Percentiles rank a stretch among this genome's conserved stretches.
phyloP scores from a whole-genome alignment of 306 rosid species.

The Glycine latifolia region DNA sequence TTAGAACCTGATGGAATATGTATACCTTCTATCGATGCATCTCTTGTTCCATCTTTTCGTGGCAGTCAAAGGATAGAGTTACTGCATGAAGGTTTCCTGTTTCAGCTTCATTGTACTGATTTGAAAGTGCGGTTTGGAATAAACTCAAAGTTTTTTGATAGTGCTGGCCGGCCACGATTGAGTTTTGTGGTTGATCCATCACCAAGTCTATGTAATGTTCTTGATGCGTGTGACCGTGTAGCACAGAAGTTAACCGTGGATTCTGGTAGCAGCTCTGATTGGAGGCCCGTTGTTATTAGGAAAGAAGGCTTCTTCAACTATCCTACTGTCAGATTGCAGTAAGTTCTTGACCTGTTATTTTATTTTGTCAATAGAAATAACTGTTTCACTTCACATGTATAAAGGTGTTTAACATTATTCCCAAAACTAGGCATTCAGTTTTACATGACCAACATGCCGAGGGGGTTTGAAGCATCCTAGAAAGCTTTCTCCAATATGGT shows the following conservation, averaged over 20 bases:
- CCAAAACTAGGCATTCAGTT: constrained; percentile 18
- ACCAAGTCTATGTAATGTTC: constrained; percentile 72
- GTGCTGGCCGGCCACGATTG: constrained; percentile 76
- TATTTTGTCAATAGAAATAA: constrained; percentile 29
- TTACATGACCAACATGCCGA: neutral
- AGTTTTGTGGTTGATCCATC: constrained; percentile 75
- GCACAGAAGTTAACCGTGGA: constrained; percentile 63
- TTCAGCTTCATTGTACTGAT: constrained; percentile 69
- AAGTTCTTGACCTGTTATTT: constrained; percentile 55
- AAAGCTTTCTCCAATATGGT: constrained; percentile 1
- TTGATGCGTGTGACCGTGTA: constrained; percentile 74
- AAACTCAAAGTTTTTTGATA: constrained; percentile 70
- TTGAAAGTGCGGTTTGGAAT: constrained; percentile 91
- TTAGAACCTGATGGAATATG: constrained; percentile 65
- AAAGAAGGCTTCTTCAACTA: constrained; percentile 74
- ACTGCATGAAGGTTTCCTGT: constrained; percentile 64
- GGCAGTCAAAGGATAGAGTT: constrained; percentile 80
- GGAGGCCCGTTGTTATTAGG: constrained; percentile 80
- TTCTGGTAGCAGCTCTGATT: constrained; percentile 75
- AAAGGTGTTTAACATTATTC: neutral
- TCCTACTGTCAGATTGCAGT: constrained; percentile 90
- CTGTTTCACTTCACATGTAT: constrained; percentile 13
- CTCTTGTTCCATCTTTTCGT: constrained; percentile 54
- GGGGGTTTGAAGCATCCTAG: constrained; percentile 23
- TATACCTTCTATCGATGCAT: constrained; percentile 65